A percentile compares a stretch with the other conserved stretches of the same genome.
Conservation (phyloP, 352 stramenopile species). For the Globisporangium sylvaticum region DNA sequence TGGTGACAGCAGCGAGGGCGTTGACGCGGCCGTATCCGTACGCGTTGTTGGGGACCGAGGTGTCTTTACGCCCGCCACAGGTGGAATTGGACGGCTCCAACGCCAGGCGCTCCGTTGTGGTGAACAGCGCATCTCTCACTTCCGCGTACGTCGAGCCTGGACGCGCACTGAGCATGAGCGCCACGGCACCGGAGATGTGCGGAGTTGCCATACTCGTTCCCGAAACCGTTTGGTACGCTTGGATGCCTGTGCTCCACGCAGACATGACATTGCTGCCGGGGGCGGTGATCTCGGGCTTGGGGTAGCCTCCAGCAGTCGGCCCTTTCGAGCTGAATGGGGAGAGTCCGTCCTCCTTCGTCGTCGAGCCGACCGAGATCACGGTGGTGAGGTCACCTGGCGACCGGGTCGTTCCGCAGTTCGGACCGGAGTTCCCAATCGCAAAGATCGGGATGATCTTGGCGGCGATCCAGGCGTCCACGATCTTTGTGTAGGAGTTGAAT, state of each 20-base stretch:
- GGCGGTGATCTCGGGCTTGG: background rate
- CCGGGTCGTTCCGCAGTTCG: slow-evolving; percentile 7
- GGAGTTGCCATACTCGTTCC: background rate
- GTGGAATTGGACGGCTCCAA: background rate
- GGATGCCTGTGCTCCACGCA: background rate
- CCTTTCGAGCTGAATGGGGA: background rate
- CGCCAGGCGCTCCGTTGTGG: background rate
- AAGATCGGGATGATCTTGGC: slow-evolving; percentile 24
- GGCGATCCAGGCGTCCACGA: background rate
- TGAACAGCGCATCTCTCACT: background rate
- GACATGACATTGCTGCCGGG: background rate
- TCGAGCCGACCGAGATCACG: slow-evolving; percentile 18
- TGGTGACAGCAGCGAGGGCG: background rate
- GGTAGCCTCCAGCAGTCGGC: background rate
- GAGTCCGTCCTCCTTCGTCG: slow-evolving; percentile 6
- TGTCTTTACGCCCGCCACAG: background rate
- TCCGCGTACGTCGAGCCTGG: background rate
- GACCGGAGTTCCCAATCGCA: slow-evolving; percentile 18
- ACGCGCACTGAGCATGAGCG: background rate
- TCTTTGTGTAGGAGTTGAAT: background rate
- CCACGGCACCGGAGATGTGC: background rate
- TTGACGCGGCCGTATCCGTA: background rate
- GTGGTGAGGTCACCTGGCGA: slow-evolving; percentile 16
- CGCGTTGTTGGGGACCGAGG: background rate
- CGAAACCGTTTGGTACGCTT: background rate